phyloP scores from a whole-genome alignment of 352 stramenopile genomes.

The Globisporangium yorkense region DNA sequence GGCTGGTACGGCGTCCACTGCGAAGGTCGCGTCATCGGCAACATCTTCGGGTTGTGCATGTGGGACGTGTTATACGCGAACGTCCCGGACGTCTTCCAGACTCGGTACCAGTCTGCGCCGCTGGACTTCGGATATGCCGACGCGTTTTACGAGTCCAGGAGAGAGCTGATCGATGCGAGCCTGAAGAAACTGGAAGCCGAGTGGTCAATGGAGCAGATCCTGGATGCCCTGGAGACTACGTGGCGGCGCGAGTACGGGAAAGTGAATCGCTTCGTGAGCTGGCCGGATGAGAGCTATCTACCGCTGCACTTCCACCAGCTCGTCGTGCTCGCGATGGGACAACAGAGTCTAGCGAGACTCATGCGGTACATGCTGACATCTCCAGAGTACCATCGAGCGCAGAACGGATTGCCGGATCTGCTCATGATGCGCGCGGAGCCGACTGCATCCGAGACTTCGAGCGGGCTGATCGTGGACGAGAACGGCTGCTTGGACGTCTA shows the following conservation, averaged over 20 bases:
- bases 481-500: constrained; percentile 40
- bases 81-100: constrained; percentile 85
- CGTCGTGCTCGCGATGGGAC: constrained; percentile 37
- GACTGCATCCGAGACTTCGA: background rate
- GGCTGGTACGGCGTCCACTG: constrained; percentile 87
- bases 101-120: constrained; percentile 63
- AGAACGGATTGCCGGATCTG: constrained; percentile 71
- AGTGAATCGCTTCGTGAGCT: constrained; percentile 57
- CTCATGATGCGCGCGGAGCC: constrained; percentile 37
- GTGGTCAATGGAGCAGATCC: constrained; percentile 40
- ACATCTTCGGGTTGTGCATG: constrained; percentile 84
- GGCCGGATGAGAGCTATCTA: constrained; percentile 23
- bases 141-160: constrained; percentile 38
- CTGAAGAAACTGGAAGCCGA: constrained; percentile 32
- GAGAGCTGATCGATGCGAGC: constrained; percentile 35
- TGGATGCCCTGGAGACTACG: constrained; percentile 24
- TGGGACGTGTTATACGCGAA: constrained; percentile 82
- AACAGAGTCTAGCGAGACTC: constrained; percentile 30
- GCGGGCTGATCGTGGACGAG: constrained; percentile 18
- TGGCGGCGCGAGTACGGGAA: constrained; percentile 48
- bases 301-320: constrained; percentile 51
- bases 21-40: constrained; percentile 63
- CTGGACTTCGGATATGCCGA: constrained; percentile 68
- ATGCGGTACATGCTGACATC: constrained; percentile 67
- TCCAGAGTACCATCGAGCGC: constrained; percentile 56